Base-by-base conservation (phyloP, 176 grass and related monocot species). In the Aechmea fasciata region DNA sequence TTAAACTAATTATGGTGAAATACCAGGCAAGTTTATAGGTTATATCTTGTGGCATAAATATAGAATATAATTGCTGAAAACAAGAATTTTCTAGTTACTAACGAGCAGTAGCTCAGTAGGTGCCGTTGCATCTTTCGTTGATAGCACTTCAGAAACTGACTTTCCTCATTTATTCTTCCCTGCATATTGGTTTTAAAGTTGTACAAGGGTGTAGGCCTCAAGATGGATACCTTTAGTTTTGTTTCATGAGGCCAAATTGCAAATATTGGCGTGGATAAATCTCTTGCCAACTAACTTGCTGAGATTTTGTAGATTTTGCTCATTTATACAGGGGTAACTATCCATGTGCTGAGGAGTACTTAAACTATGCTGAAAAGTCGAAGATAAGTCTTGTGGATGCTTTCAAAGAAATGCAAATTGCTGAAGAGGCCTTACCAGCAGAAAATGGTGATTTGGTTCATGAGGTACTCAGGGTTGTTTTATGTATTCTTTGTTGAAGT, bases 381-480 rank as follows among this genome's bases (percentile, higher is more conserved):
- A 83, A 80, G 26, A 48, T 64, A 68, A 89, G 82, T 84, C 87
- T 88, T 29, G 86, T 93, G 26, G 94, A 99, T 83, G 84, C 87
- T 78, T 99, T 99, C 79, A 99, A 90, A 84, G 79, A 47, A 47
- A 90, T 99, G 86, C 94, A 85, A 72, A 72, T 92, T 57, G 63
- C 41, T 79, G 82, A 99, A 83, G 84, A 99, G 22, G 90, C 81
- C 52, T 63, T 75, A 47, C 77, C 75, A 51, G 65, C 71, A 22
- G 89, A 93, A 85, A 87, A 85, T 77, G 82, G 82, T 50, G 87
- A 88, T 25, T 80, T 51, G 69, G 86, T 72, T 64, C 68, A 83
- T 64, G 82, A 90, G 86, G 89, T 92, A 61, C 15, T 61, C 0
- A 3, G 33, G 2, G 13, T 61, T 2, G 5, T 59, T 9, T 61